Evolutionary conservation across 768 basidiomycete genomes (phyloP).

Genomic region (Suillus clintonianus): DNA sequence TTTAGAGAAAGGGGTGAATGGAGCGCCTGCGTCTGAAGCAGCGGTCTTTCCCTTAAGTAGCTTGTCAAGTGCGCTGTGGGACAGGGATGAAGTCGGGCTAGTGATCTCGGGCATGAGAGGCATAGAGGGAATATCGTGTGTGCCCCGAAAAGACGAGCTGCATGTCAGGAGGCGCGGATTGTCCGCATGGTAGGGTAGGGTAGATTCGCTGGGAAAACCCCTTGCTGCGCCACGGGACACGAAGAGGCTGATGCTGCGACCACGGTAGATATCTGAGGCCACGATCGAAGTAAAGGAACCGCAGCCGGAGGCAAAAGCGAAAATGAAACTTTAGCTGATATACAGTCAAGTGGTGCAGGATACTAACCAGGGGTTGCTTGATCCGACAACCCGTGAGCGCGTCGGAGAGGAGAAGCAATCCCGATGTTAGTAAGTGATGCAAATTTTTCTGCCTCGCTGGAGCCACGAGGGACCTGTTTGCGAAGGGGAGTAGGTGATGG

Average conservation of each 20-base stretch:
- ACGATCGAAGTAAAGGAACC: constrained; percentile 14
- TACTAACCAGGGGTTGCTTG: constrained; percentile 29
- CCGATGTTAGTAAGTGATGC: constrained; percentile 33
- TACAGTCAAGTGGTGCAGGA: constrained; percentile 16
- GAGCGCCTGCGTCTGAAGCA: constrained; percentile 17
- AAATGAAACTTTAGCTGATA: constrained; percentile 16
- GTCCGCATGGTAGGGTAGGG: constrained; percentile 34
- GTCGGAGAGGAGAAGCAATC: constrained; percentile 28
- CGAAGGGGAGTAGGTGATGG: constrained; percentile 22
- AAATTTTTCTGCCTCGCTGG: constrained; percentile 35
- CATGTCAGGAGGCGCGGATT: constrained; percentile 30
- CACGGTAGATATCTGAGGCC: constrained; percentile 28
- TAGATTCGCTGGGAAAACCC: constrained; percentile 14
- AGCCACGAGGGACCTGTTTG: constrained; percentile 28
- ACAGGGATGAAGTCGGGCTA: constrained; percentile 35
- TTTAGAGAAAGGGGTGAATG: constrained; percentile 8
- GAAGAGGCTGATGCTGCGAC: constrained; percentile 34
- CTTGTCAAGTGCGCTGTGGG: constrained; percentile 29
- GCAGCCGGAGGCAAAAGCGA: constrained; percentile 19
- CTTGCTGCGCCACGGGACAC: constrained; percentile 30
- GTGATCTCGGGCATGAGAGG: constrained; percentile 23
- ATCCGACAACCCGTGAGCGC: constrained; percentile 23
- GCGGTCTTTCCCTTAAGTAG: constrained; percentile 33
- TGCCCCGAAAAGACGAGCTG: constrained; percentile 21
- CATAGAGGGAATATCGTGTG: constrained; percentile 25